These are phyloP conservation scores for Cephaloascus fragrans DNA, from an alignment of 805 yeast genomes.

Conservation along the genomic window DNA sequence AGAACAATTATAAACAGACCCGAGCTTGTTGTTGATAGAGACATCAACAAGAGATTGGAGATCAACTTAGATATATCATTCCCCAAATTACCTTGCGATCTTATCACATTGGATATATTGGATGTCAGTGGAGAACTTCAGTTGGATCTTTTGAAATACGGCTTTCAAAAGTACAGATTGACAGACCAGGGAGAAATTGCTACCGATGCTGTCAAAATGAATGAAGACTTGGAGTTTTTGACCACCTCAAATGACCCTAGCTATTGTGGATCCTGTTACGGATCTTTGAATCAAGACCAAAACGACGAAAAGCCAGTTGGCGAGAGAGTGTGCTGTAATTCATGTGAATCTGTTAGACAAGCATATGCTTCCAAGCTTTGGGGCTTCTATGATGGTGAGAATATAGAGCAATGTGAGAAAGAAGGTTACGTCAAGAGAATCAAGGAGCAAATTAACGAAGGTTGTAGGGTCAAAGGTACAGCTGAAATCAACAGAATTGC, in stretches of 20 bases:
- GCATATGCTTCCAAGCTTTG: conserved; percentile 75
- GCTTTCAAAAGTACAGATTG: conserved; percentile 63
- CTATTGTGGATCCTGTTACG: conserved; percentile 89
- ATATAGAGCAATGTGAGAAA: conserved; percentile 81
- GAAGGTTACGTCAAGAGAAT: conserved; percentile 75
- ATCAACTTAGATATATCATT: conserved; percentile 77
- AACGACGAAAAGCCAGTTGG: conserved; percentile 6
- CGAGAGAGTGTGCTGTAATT: conserved; percentile 64
- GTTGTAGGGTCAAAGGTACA: conserved; percentile 79
- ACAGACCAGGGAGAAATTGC: conserved; percentile 41
- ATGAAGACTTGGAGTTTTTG: conserved; percentile 16
- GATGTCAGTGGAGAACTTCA: conserved; percentile 84
- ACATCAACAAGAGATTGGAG: conserved; percentile 62
- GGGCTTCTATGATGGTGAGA: conserved; percentile 86
- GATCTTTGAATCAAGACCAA: conserved; percentile 55
- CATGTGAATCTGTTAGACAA: conserved; percentile 69
- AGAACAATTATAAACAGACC: conserved; percentile 61
- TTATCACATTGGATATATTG: conserved; percentile 74
- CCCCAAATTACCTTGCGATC: conserved; percentile 79
- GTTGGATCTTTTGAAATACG: conserved; percentile 58
- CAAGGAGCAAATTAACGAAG: conserved; percentile 57
- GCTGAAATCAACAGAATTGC: conserved; percentile 76
- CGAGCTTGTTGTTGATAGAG: conserved; percentile 83
- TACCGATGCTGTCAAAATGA: conserved; percentile 28
- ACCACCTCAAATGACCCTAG: conserved; percentile 15